Conservation (phyloP, 192 early-diverging fungal genomes). For the Gaertneriomyces sp. region DNA sequence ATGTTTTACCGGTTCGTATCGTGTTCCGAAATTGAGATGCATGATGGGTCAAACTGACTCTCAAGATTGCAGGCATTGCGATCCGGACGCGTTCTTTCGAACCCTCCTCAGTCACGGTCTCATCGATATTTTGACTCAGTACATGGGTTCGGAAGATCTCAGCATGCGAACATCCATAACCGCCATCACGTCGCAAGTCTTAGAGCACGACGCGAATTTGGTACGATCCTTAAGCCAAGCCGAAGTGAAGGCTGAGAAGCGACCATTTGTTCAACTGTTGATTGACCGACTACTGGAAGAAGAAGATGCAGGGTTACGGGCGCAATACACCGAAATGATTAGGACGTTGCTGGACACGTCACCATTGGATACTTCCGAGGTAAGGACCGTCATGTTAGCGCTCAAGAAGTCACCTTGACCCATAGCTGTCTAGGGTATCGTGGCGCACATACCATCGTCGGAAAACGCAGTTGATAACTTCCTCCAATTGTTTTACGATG, state of each 20-base stretch:
- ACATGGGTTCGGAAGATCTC: slow-evolving; percentile 55
- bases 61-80: slow-evolving; percentile 8
- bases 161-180: slow-evolving; percentile 60
- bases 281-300: slow-evolving; percentile 62
- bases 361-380: slow-evolving; percentile 35
- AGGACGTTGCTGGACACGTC: slow-evolving; percentile 69
- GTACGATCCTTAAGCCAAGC: slow-evolving; percentile 67
- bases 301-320: slow-evolving; percentile 60
- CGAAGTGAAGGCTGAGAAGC: slow-evolving; percentile 47
- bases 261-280: slow-evolving; percentile 65
- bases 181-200: slow-evolving; percentile 65
- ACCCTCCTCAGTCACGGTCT: slow-evolving; percentile 73
- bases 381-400: neutral
- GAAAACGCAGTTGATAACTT: slow-evolving; percentile 72
- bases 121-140: slow-evolving; percentile 71
- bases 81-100: slow-evolving; percentile 39
- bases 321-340: slow-evolving; percentile 72
- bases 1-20: slow-evolving; percentile 60
- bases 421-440: slow-evolving; percentile 13
- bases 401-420: no score
- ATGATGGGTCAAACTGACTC: neutral
- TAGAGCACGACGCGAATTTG: slow-evolving; percentile 77
- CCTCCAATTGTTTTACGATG: slow-evolving; percentile 73
- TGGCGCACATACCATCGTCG: slow-evolving; percentile 18
- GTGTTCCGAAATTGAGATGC: slow-evolving; percentile 2